These are phyloP conservation scores for Aspergillus unguis DNA, from an alignment of 2,329 filamentous ascomycete species.

Conservation along the genomic window DNA sequence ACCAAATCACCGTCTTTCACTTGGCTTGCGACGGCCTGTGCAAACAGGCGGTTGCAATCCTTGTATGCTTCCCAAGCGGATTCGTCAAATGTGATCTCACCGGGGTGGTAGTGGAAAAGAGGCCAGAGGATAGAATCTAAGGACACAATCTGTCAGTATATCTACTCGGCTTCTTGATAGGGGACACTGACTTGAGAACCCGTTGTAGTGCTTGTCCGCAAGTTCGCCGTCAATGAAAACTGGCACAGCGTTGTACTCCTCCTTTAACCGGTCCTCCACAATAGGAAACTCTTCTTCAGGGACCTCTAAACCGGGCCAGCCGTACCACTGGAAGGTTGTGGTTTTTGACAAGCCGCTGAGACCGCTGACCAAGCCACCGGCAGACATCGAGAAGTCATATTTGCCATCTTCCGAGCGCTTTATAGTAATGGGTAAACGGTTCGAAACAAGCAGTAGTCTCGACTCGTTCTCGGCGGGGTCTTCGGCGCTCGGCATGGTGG, in stretches of 20 bases:
- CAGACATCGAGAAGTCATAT: slow-evolving; percentile 95
- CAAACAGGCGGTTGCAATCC: slow-evolving; percentile 89
- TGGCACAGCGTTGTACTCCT: slow-evolving; percentile 84
- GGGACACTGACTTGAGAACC: slow-evolving; percentile 76
- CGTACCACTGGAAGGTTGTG: slow-evolving; percentile 96
- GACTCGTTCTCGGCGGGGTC: slow-evolving; percentile 33
- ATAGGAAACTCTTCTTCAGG: slow-evolving; percentile 74
- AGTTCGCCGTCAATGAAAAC: slow-evolving; percentile 93
- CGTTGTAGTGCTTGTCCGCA: slow-evolving; percentile 94
- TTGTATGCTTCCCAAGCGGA: slow-evolving; percentile 89
- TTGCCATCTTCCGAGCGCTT: slow-evolving; percentile 87
- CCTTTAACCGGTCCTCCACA: slow-evolving; percentile 74
- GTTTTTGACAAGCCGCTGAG: slow-evolving; percentile 88
- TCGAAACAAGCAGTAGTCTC: slow-evolving; percentile 79
- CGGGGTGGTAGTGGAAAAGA: slow-evolving; percentile 96
- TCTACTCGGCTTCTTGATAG: not conserved
- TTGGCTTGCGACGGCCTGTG: slow-evolving; percentile 79
- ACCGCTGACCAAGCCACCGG: slow-evolving; percentile 89
- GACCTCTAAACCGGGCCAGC: slow-evolving; percentile 91
- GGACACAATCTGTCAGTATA: slow-evolving; percentile 14
- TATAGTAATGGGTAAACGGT: slow-evolving; percentile 93
- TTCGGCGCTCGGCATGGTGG: slow-evolving; percentile 35
- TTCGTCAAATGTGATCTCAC: slow-evolving; percentile 97
- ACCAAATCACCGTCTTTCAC: slow-evolving; percentile 91
- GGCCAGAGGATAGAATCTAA: slow-evolving; percentile 96